Evolutionary conservation across 768 basidiomycete species (phyloP).

Genomic region (Lyophyllum semitale): DNA sequence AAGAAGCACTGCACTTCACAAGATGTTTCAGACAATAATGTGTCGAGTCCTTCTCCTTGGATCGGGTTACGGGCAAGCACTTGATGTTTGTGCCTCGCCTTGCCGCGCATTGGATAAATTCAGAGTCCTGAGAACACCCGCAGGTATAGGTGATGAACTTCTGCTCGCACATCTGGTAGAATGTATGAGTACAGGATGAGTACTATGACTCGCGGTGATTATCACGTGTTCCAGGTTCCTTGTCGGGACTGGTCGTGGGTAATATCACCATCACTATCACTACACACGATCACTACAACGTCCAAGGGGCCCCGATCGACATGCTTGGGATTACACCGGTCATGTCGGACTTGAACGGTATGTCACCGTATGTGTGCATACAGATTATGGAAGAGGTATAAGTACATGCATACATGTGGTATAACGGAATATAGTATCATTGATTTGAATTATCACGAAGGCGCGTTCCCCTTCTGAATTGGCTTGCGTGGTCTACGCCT

Average conservation of each 20-base stretch:
- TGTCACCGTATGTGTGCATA: background rate
- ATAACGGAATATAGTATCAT: background rate
- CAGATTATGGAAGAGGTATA: background rate
- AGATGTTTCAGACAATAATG: background rate
- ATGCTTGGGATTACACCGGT: too few species aligned
- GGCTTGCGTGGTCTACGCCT: constrained; percentile 7
- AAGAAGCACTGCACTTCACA: too few species aligned
- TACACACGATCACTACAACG: too few species aligned
- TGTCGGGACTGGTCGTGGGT: too few species aligned
- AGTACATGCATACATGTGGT: background rate
- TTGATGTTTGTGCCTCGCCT: background rate
- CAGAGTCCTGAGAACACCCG: background rate
- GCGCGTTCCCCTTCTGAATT: background rate
- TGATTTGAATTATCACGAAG: background rate
- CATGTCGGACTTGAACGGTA: too few species aligned
- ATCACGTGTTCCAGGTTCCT: too few species aligned
- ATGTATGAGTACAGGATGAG: too few species aligned
- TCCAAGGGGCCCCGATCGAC: too few species aligned
- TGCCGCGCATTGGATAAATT: background rate
- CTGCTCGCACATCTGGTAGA: background rate
- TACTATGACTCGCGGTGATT: too few species aligned
- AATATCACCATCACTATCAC: too few species aligned
- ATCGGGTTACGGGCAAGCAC: background rate
- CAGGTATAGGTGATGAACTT: background rate
- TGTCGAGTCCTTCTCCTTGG: background rate